Evolutionary conservation across 2,329 filamentous ascomycete genomes (phyloP).

Genomic region (Sclerotinia subarctica): DNA sequence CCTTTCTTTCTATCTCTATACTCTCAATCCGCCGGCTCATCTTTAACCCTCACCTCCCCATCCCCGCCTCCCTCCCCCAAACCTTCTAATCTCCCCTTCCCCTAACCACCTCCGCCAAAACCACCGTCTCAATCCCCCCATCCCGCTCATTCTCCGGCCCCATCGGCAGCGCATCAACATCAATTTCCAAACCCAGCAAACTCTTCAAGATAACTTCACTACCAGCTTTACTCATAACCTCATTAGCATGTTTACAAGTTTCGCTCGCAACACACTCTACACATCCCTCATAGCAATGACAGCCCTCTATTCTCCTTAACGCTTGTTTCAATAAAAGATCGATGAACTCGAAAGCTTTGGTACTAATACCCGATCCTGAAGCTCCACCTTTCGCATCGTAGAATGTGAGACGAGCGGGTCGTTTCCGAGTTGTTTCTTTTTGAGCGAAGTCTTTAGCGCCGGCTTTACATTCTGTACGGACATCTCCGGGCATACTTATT

Average conservation of each 20-base stretch:
- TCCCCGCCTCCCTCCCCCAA: constrained; percentile 23
- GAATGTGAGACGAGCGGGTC: constrained; percentile 85
- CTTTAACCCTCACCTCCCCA: constrained; percentile 34
- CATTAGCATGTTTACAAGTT: constrained; percentile 78
- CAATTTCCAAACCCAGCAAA: constrained; percentile 72
- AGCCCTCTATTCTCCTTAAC: constrained; percentile 70
- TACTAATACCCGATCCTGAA: constrained; percentile 78
- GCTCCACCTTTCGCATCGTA: constrained; percentile 92
- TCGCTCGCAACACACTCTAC: constrained; percentile 87
- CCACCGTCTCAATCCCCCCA: constrained; percentile 76
- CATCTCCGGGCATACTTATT: constrained; percentile 83
- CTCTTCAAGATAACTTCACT: constrained; percentile 76
- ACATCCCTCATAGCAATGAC: constrained; percentile 76
- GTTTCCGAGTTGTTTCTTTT: constrained; percentile 66
- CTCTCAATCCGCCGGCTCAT: constrained; percentile 33
- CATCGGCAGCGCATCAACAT: constrained; percentile 81
- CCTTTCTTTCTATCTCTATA: rapidly evolving
- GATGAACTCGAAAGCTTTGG: constrained; percentile 91
- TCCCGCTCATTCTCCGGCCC: constrained; percentile 70
- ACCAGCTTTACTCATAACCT: constrained; percentile 91
- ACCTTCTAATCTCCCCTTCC: constrained; percentile 34
- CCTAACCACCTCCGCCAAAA: constrained; percentile 52
- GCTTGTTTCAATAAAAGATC: constrained; percentile 75
- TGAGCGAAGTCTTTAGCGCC: constrained; percentile 82
- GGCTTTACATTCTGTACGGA: constrained; percentile 91